Base-by-base conservation (phyloP, 139 green algal genomes). In the Trebouxia sp. region DNA sequence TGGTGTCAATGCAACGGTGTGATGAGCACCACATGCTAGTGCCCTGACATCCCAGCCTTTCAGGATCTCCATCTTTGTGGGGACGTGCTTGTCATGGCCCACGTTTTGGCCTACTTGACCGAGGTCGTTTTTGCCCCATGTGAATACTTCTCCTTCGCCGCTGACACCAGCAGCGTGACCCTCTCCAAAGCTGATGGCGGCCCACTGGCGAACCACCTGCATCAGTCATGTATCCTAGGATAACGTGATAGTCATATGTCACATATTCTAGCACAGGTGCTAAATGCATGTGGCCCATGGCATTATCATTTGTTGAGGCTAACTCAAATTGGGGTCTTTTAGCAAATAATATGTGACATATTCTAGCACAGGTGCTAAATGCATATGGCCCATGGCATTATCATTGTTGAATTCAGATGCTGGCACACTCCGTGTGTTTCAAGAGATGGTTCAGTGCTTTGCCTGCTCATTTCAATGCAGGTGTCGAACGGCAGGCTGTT, bases 1-100 rank as follows among this genome's bases (percentile, higher is more conserved):
- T n/a, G 79, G 82, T 7, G 92, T 94, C 22, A 94, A 72, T 43
- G 87, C 92, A 6, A 97, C 87, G 0, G 93, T 96, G 89, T 97
- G 93, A 75, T 95, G 84, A 0, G 81, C 82, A 17, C 69, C 79
- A 42, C 65, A 85, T 42, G 75, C 81, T 20, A 84, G 39, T 28
- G 67, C 76, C 7, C 38, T 45, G 45, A 85, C 83, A 42, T 94
- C 88, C 80, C 83, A 82, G 78, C 88, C 87, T 55, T 86, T 74
- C 39, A 95, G 83, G 24, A 90, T 80, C 47, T 89, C 78, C 67
- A 95, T 89, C 14, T 84, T 82, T 51, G 82, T 83, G 30, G 92
- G 92, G 6, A 89, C 83, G 26, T 88, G 85, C 41, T 82, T 81
- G 39, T 72, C 76, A 24, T 87, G 82, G 39, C 86, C 84, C 9